Percentiles rank a stretch among this genome's conserved stretches.
These are phyloP conservation scores for Aspergillus udagawae DNA, from an alignment of 2,329 filamentous ascomycete genomes.

Conservation along the genomic window DNA sequence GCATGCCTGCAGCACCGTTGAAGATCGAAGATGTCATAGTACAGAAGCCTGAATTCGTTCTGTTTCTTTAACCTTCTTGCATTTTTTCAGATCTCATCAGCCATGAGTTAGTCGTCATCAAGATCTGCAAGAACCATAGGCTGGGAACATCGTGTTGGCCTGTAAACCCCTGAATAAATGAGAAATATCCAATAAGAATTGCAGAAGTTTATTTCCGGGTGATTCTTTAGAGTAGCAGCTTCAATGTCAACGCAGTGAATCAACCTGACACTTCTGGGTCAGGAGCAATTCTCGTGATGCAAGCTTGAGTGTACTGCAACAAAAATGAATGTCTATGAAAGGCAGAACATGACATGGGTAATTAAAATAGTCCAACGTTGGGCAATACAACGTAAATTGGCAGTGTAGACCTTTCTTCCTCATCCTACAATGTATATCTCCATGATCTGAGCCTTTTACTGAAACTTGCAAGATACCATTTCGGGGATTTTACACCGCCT, in stretches of 20 bases:
- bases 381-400: background rate
- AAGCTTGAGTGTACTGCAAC: background rate
- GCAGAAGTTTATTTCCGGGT: background rate
- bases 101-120: background rate
- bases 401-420: background rate
- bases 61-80: background rate
- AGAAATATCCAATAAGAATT: background rate
- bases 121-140: background rate
- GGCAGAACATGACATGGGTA: background rate
- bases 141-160: background rate
- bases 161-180: background rate
- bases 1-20: background rate
- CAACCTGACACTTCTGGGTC: background rate
- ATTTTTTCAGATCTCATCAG: background rate
- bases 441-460: background rate
- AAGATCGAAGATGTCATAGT: background rate
- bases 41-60: background rate
- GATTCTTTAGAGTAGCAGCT: background rate
- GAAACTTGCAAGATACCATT: background rate
- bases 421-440: background rate
- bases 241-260: background rate
- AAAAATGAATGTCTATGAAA: background rate
- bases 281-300: background rate
- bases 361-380: background rate
- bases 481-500: constrained; percentile 7